Evolutionary conservation across 257 asterid genomes (phyloP).

Genomic region (Coffea eugenioides): DNA sequence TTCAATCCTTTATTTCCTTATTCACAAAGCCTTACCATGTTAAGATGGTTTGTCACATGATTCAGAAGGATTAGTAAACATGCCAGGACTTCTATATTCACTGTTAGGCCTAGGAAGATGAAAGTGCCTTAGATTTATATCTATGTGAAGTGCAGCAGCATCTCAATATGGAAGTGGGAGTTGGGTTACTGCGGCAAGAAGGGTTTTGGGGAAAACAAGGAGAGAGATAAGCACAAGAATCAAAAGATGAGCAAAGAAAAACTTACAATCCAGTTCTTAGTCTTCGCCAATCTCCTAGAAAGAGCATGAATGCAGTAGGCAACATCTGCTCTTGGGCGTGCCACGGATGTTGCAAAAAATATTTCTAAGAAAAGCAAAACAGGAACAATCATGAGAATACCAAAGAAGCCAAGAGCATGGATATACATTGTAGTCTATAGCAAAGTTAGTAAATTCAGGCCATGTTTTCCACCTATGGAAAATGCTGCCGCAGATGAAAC

Average conservation of each 20-base stretch:
- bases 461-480: neutral
- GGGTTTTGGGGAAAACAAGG: neutral
- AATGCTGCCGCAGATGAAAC: neutral
- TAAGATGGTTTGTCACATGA: neutral
- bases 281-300: conserved; percentile 69
- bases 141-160: neutral
- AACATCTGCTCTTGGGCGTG: conserved; percentile 88
- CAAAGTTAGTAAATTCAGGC: neutral
- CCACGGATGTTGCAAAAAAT: conserved; percentile 52
- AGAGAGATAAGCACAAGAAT: neutral
- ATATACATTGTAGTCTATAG: neutral
- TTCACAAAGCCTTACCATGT: neutral
- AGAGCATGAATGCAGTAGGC: conserved; percentile 89
- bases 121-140: neutral
- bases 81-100: neutral
- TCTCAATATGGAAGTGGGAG: neutral
- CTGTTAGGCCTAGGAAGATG: too few relatives aligned
- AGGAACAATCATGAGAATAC: neutral
- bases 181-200: too few relatives aligned
- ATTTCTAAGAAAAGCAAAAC: conserved; percentile 41
- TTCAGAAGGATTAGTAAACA: neutral
- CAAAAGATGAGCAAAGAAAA: neutral
- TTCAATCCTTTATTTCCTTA: neutral
- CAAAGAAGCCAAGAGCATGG: neutral
- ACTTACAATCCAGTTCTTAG: conserved; percentile 77